Conservation (phyloP, 1,284 basidiomycete genomes). For the Rhodotorula sp. region DNA sequence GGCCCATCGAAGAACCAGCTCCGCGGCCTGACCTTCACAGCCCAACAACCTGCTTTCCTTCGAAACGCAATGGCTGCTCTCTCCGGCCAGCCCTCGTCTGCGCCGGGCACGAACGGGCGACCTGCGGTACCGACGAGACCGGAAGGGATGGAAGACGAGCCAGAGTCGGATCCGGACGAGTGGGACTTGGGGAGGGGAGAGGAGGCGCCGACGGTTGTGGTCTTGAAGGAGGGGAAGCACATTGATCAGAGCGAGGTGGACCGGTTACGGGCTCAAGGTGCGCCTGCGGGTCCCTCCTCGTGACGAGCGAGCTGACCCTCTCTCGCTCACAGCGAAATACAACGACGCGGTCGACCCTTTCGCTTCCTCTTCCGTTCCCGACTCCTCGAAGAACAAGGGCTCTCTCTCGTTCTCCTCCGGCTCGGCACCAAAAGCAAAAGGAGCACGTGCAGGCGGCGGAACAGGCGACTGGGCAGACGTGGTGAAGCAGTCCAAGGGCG, state of each 20-base stretch:
- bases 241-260: constrained; percentile 31
- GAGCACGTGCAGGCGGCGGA: background rate
- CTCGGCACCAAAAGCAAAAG: constrained; percentile 4
- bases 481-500: constrained; percentile 15
- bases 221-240: constrained; percentile 38
- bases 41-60: constrained; percentile 30
- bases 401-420: constrained; percentile 31
- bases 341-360: constrained; percentile 9
- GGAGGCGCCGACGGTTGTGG: constrained; percentile 37
- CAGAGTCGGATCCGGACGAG: constrained; percentile 22
- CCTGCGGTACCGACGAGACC: constrained; percentile 29
- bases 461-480: constrained; percentile 31
- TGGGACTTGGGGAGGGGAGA: constrained; percentile 33
- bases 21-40: constrained; percentile 24
- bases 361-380: constrained; percentile 5
- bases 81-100: background rate
- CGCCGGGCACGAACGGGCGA: constrained; percentile 8
- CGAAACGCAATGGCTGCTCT: constrained; percentile 31
- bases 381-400: constrained; percentile 1
- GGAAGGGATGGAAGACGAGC: background rate
- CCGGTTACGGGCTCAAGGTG: constrained; percentile 28
- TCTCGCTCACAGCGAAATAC: constrained; percentile 15
- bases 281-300: background rate
- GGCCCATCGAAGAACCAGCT: constrained; percentile 21
- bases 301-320: no score